Base-by-base conservation (phyloP, 306 rosid species). In the Hippophae tibetana region DNA sequence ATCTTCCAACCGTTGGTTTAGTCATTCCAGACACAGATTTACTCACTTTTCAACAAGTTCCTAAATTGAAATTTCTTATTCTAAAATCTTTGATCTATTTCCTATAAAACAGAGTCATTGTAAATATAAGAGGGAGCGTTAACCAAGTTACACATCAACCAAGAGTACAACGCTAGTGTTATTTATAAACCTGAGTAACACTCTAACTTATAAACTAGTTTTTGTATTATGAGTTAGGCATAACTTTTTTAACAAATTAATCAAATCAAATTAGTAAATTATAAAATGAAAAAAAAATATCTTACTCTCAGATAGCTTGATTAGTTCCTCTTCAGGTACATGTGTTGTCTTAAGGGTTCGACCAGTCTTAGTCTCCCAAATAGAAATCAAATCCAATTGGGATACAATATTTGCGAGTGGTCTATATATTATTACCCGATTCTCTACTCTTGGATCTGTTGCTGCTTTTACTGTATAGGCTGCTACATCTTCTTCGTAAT, bases 401-500 rank as follows among this genome's bases (percentile, higher is more conserved):
- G 79, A 64, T 2, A 48, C 54, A 5, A 72, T 72, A 43, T 80
- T 76, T 13, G 31, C 56, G 3, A 46, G 41, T 5, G 79, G 81
- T 26, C 72, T 69, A 6, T 5, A 52, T 1, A 67, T 58, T 42
- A 72, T 9, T 2, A 80, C 60, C 1, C 69, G 58, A 45, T 79
- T 74, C 1, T 8, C 77, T 7, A 42, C 74, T 53, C 73, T 72
- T 41, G 57, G 58, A 72, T 79, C 78, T 13, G 65, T 62, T 27
- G 71, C 78, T 45, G 75, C 76, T 58, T 58, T 75, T 25, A 79
- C 45, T 0, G 84, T 72, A 58, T 75, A 72, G 13, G 42, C 53
- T 1, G 76, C 81, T 9, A 79, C 69, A 55, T 75, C 81, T 76
- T 69, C 63, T 62, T 79, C 81, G n/a, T 69, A 65, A 42, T 69